These are phyloP conservation scores for Acidomyces sp. DNA, from an alignment of 495 filamentous ascomycete genomes.

Conservation along the genomic window DNA sequence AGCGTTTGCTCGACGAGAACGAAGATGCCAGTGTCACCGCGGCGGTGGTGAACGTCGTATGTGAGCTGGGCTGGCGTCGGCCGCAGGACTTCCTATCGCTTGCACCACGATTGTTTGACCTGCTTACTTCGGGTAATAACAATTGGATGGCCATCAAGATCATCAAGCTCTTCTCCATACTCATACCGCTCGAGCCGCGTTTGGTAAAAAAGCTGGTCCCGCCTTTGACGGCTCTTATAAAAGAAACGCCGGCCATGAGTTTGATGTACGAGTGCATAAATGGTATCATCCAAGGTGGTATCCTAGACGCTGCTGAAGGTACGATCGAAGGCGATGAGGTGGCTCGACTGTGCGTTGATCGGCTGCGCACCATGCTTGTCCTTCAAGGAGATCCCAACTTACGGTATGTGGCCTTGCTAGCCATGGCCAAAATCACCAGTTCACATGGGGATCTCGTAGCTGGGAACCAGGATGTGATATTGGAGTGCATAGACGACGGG, in stretches of 20 bases:
- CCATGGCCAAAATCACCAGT: slow-evolving; percentile 83
- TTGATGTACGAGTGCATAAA: slow-evolving; percentile 96
- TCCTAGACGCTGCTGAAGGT: slow-evolving; percentile 65
- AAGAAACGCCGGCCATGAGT: slow-evolving; percentile 91
- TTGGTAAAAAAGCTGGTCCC: slow-evolving; percentile 85
- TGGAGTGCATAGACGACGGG: slow-evolving; percentile 86
- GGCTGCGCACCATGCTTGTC: slow-evolving; percentile 85
- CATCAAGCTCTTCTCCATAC: slow-evolving; percentile 95
- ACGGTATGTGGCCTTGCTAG: slow-evolving; percentile 91
- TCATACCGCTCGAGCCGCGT: slow-evolving; percentile 85
- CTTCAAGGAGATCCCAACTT: slow-evolving; percentile 88
- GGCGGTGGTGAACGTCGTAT: slow-evolving; percentile 90
- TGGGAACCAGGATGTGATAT: slow-evolving; percentile 85
- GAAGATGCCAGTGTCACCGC: slow-evolving; percentile 91
- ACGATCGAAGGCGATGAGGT: slow-evolving; percentile 77
- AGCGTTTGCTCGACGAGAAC: slow-evolving; percentile 75
- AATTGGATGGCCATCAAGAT: slow-evolving; percentile 99
- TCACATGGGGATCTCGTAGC: slow-evolving; percentile 79
- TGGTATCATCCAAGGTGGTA: slow-evolving; percentile 91
- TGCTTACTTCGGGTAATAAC: slow-evolving; percentile 84
- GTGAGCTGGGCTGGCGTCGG: slow-evolving; percentile 86
- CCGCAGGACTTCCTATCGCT: slow-evolving; percentile 88
- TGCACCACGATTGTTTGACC: slow-evolving; percentile 79
- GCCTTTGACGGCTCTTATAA: slow-evolving; percentile 85
- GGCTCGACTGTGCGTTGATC: slow-evolving; percentile 81